Percentiles rank a stretch among this genome's conserved stretches.
Evolutionary conservation across 306 rosid species (phyloP).

Genomic region (Dalbergia cochinchinensis): DNA sequence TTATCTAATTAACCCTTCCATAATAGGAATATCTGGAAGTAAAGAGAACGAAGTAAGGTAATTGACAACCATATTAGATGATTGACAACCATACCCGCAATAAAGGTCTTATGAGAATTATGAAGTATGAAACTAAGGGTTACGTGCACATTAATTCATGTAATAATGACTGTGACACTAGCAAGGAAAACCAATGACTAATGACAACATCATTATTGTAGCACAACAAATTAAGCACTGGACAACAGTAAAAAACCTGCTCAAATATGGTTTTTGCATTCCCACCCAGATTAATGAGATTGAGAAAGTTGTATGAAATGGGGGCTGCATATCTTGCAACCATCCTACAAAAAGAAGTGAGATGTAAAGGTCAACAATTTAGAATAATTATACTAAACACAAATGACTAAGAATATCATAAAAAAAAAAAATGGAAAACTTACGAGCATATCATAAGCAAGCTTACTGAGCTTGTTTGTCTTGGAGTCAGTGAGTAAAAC

Average conservation of each 20-base stretch:
- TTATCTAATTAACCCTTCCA: no score
- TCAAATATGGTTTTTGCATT: slow-evolving; percentile 72
- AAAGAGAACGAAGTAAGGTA: no score
- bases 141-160: slow-evolving; percentile 1
- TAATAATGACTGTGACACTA: background rate
- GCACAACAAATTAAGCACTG: slow-evolving; percentile 35
- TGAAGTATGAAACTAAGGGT: background rate
- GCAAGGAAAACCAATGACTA: slow-evolving; percentile 7
- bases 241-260: slow-evolving; percentile 56
- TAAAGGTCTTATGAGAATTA: background rate
- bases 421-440: slow-evolving; percentile 43
- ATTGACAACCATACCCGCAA: no score
- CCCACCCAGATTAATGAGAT: slow-evolving; percentile 78
- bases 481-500: slow-evolving; percentile 93
- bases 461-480: slow-evolving; percentile 95
- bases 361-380: slow-evolving; percentile 27
- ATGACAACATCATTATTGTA: slow-evolving; percentile 19
- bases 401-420: background rate
- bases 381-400: background rate
- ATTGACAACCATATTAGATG: no score
- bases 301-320: slow-evolving; percentile 94
- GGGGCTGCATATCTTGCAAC: slow-evolving; percentile 98
- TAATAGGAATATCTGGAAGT: no score
- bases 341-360: slow-evolving; percentile 65
- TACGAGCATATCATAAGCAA: slow-evolving; percentile 99